Base-by-base conservation (phyloP, 352 stramenopile genomes). In the Elongisporangium prolatum region DNA sequence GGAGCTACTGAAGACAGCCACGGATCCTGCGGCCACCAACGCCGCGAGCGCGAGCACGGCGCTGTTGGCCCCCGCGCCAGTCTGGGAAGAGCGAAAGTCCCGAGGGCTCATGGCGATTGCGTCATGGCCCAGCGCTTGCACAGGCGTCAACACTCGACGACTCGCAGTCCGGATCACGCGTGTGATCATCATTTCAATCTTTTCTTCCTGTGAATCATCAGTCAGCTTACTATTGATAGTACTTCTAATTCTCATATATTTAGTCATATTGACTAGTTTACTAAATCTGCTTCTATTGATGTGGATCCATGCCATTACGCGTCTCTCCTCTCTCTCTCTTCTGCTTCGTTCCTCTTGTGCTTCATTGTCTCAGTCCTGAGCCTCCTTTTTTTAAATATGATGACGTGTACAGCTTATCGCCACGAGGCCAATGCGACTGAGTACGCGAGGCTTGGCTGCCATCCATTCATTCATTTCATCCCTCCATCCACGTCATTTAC, bases 291-390 rank as follows among this genome's bases (percentile, higher is more conserved):
- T 44, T 44, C 34, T 44, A 44, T 44, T 44, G 7, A 44, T 44
- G 1, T 14, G 28, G 28, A 40, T 44, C 34, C 34, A 44, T 17
- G 2, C 34, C 28, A 13, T 52, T 17, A 21, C 21, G 7, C 24
- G 24, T 38, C 34, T 44, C 20, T 25, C 20, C 48, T 25, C 40
- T 38, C 49, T 18, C 53, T 34, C 28, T 44, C 24, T 14, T 51
- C 20, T 28, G 17, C 5, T 5, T 60, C 38, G 51, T 50, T 38
- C 51, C 34, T 52, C 37, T 75, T 59, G 5, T 61, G 57, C 13
- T 65, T 53, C 40, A n/a, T 56, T 37, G 4, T 44, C 40, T 28
- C 51, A 48, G 24, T 25, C 21, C 28, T 25, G 11, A 14, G 17
- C 48, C 17, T 48, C 14, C 13, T 57, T 20, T 57, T 38, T 56